phyloP scores from a whole-genome alignment of 2,329 filamentous ascomycete genomes.

The Clarireedia sp. region DNA sequence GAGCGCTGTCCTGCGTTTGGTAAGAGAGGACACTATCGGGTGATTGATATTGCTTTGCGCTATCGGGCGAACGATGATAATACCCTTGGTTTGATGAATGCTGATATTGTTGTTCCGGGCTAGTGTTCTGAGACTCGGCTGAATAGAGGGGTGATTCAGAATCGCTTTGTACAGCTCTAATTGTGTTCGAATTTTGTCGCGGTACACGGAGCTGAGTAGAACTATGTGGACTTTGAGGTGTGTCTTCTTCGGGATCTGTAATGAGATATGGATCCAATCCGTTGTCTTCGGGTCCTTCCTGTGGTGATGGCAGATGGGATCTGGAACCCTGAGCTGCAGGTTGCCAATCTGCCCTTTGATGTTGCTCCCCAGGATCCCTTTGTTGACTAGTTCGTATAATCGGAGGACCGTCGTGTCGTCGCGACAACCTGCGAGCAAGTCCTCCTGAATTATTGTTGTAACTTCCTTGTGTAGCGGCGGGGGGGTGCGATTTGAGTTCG shows the following conservation, averaged over 20 bases:
- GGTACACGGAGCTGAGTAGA: neutral
- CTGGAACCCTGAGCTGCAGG: conserved; percentile 28
- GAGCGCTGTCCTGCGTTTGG: conserved; percentile 18
- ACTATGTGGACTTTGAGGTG: conserved; percentile 13
- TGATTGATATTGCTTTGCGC: neutral
- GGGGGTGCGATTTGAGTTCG: conserved; percentile 18
- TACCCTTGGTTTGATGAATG: conserved; percentile 10
- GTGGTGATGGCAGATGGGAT: conserved; percentile 25
- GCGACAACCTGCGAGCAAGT: conserved; percentile 48
- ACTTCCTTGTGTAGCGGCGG: conserved; percentile 7
- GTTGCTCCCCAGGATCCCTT: conserved; percentile 32
- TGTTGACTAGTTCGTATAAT: conserved; percentile 35
- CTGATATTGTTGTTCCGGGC: conserved; percentile 30
- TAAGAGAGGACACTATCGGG: conserved; percentile 1
- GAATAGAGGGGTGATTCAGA: conserved; percentile 16
- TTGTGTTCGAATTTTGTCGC: conserved; percentile 20
- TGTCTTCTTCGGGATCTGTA: conserved; percentile 15
- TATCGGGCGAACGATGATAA: conserved; percentile 4
- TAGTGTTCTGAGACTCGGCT: conserved; percentile 28
- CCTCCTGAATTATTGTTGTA: conserved; percentile 42
- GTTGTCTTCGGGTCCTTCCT: conserved; percentile 24
- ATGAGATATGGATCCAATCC: conserved; percentile 27
- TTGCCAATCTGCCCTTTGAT: conserved; percentile 31
- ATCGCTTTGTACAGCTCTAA: conserved; percentile 22
- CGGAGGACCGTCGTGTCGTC: conserved; percentile 43